A percentile compares a stretch with the other conserved stretches of the same genome.
Conservation (phyloP, 1,284 basidiomycete genomes). For the Anthracocystis walkeri region DNA sequence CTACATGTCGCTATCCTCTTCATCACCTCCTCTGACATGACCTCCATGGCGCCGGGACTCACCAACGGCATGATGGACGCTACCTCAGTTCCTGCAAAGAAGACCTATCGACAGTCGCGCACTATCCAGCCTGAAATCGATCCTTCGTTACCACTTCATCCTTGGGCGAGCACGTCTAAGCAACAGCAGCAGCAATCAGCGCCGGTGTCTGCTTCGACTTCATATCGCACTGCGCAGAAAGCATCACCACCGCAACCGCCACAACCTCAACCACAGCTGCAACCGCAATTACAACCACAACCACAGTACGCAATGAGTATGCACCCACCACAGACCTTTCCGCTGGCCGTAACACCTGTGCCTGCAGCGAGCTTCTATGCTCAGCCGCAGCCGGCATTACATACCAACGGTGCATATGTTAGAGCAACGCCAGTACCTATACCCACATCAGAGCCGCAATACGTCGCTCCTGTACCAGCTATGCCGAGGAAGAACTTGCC, state of each 20-base stretch:
- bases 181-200: not conserved
- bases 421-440: slow-evolving; percentile 4
- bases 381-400: slow-evolving; percentile 6
- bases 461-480: not conserved
- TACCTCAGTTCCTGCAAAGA: slow-evolving; percentile 1
- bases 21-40: slow-evolving; percentile 5
- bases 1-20: not conserved
- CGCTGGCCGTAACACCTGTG: slow-evolving; percentile 3
- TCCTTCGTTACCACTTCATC: slow-evolving; percentile 25
- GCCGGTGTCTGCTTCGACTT: not conserved
- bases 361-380: slow-evolving; percentile 18
- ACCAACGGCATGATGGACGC: slow-evolving; percentile 14
- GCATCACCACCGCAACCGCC: slow-evolving; percentile 1
- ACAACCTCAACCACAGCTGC: not conserved
- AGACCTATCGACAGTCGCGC: slow-evolving; percentile 16
- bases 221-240: not conserved
- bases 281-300: not conserved
- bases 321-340: slow-evolving; percentile 1
- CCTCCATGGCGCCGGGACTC: slow-evolving; percentile 1
- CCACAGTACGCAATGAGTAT: not conserved
- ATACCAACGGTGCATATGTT: not conserved
- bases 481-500: slow-evolving; percentile 19
- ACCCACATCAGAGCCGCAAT: not conserved
- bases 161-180: slow-evolving; percentile 22
- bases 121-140: slow-evolving; percentile 22